Conservation (phyloP, 2,329 filamentous ascomycete species). For the Trichoderma hamatum region DNA sequence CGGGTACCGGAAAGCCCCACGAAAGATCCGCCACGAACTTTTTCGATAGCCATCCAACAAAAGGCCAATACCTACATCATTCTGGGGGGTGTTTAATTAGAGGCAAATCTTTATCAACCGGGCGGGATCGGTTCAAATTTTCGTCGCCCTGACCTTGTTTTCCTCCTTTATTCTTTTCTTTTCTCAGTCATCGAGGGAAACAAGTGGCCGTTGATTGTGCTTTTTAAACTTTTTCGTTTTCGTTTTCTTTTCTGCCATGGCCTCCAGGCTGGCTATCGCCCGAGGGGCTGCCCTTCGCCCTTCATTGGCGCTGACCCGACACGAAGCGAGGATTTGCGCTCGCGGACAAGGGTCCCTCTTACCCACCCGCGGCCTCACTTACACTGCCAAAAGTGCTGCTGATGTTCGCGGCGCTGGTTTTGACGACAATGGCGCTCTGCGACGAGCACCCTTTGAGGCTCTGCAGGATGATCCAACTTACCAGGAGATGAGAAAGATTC, state of each 20-base stretch:
- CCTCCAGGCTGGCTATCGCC: slow-evolving; percentile 34
- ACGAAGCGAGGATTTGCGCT: slow-evolving; percentile 23
- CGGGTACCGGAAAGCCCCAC: slow-evolving; percentile 15
- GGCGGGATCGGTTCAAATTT: slow-evolving; percentile 20
- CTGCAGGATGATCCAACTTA: slow-evolving; percentile 33
- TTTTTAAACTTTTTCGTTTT: not conserved
- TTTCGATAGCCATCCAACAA: slow-evolving; percentile 8
- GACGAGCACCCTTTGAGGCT: slow-evolving; percentile 27
- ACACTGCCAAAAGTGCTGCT: slow-evolving; percentile 28
- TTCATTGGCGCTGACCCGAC: slow-evolving; percentile 28
- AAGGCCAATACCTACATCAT: not conserved
- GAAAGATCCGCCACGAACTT: slow-evolving; percentile 21
- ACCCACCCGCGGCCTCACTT: slow-evolving; percentile 28
- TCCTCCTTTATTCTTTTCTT: not conserved
- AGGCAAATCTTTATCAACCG: slow-evolving; percentile 19
- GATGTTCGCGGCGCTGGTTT: slow-evolving; percentile 15
- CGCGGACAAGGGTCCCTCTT: slow-evolving; percentile 9
- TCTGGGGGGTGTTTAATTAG: not conserved
- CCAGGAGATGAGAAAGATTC: slow-evolving; percentile 32
- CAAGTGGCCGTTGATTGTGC: not conserved
- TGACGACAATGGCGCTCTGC: not conserved
- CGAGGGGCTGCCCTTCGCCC: slow-evolving; percentile 33
- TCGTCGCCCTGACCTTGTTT: not conserved
- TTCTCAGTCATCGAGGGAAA: slow-evolving; percentile 2
- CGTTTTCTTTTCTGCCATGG: slow-evolving; percentile 31